Base-by-base conservation (phyloP, 306 rosid genomes). In the Lathyrus aphaca region DNA sequence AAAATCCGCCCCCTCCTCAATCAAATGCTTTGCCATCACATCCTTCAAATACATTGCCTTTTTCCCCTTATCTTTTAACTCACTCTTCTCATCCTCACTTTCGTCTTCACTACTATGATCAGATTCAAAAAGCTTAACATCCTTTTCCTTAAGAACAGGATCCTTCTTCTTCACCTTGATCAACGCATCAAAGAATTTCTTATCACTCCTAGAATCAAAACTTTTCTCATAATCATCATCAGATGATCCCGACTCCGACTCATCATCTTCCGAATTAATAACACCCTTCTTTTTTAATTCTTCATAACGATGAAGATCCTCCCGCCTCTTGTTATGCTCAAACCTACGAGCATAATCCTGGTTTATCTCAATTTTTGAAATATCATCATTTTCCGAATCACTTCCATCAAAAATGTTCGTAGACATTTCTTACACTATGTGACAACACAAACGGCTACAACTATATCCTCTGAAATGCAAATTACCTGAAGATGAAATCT, bases 241-340 rank as follows among this genome's bases (percentile, higher is more conserved):
- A 59, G 68, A 81, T 13, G 81, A 68, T 63, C 61, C 88, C 1
- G 83, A 80, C 29, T 74, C 81, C 9, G 86, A 81, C 25, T 77
- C 84, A 45, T 67, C 88, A 5, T 55, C 83, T 42, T 54, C 83
- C 8, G 38, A 70, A 66, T 69, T 73, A 23, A 88, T 48, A 25
- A 80, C 53, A 13, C 97, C 98, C 71, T 82, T 89, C 95, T 85
- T 90, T 84, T 87, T 84, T 9, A 90, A 71, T 73, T 90, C 98
- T 68, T 85, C 90, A 23, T 66, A 85, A 9, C 95, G 88, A 5
- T 94, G 96, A 45, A 94, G 96, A 50, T 77, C 96, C 83, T 90
- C 95, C 12, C 96, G 86, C 85, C 71, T 86, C 85, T 94, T 94
- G 78, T 94, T 94, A 86, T 94, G 86, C 79, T 79, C 82, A 69